phyloP scores from a whole-genome alignment of 768 basidiomycete species.

The Lepiota subincarnata region DNA sequence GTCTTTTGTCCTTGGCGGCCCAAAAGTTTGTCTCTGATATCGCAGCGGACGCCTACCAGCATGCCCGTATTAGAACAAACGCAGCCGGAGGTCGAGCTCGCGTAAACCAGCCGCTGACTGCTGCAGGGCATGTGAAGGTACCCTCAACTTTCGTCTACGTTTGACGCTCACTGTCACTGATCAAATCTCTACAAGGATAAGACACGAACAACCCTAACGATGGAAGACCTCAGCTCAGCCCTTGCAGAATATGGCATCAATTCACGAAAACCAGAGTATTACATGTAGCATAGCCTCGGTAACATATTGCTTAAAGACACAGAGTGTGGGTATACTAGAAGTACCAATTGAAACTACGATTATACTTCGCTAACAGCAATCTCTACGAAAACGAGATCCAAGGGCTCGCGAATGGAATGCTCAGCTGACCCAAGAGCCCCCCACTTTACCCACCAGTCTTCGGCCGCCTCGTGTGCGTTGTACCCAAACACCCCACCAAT shows the following conservation, averaged over 20 bases:
- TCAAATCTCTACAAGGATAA: constrained; percentile 57
- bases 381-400: constrained; percentile 17
- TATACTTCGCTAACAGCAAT: constrained; percentile 12
- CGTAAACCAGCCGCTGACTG: constrained; percentile 50
- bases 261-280: constrained; percentile 92
- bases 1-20: constrained; percentile 89
- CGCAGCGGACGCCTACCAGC: constrained; percentile 94
- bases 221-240: constrained; percentile 94
- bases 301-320: background rate
- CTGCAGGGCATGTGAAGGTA: constrained; percentile 61
- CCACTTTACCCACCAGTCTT: constrained; percentile 61
- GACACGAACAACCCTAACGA: constrained; percentile 89
- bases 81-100: constrained; percentile 71
- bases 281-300: constrained; percentile 43
- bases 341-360: background rate
- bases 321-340: background rate
- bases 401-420: constrained; percentile 14
- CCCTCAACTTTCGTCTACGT: constrained; percentile 24
- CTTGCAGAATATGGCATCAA: constrained; percentile 96
- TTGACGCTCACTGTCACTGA: background rate
- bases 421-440: constrained; percentile 33
- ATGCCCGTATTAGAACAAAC: constrained; percentile 92
- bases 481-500: constrained; percentile 46
- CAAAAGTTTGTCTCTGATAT: constrained; percentile 99
- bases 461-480: constrained; percentile 47